phyloP scores from a whole-genome alignment of 2,329 filamentous ascomycete genomes.

The Nemania sp. region DNA sequence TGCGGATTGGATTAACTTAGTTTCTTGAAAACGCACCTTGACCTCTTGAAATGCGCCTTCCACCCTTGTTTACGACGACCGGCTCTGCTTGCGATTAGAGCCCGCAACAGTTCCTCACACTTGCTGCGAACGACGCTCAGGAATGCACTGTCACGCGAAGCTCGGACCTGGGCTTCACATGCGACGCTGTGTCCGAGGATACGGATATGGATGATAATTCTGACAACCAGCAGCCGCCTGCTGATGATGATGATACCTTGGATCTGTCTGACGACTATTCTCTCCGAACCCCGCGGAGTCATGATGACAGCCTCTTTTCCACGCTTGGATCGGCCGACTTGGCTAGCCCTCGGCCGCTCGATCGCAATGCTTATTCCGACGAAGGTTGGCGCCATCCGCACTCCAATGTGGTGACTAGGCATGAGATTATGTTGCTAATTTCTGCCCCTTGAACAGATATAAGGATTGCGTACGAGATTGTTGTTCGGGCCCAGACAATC shows the following conservation, averaged over 20 bases:
- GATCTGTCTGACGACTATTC: conserved; percentile 28
- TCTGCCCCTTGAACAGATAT: conserved; percentile 59
- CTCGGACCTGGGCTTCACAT: conserved; percentile 25
- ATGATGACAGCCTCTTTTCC: conserved; percentile 22
- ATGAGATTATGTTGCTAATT: conserved; percentile 13
- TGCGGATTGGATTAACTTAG: background rate
- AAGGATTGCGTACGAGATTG: conserved; percentile 74
- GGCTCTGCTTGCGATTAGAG: conserved; percentile 30
- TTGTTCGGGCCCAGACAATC: conserved; percentile 69
- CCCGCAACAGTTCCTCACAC: conserved; percentile 24
- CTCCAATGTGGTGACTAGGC: background rate
- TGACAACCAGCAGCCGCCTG: conserved; percentile 11
- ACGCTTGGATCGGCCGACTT: conserved; percentile 23
- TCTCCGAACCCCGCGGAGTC: conserved; percentile 8
- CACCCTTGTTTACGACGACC: conserved; percentile 24
- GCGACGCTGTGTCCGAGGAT: conserved; percentile 18
- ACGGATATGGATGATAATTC: conserved; percentile 21
- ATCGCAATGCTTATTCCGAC: conserved; percentile 35
- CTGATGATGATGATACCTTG: conserved; percentile 26
- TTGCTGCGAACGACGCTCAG: conserved; percentile 20
- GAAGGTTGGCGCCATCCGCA: conserved; percentile 24
- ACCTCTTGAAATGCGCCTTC: conserved; percentile 30
- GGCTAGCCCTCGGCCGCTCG: conserved; percentile 12
- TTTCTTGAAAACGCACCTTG: no score
- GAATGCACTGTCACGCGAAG: conserved; percentile 26